These are phyloP conservation scores for Filobasidium floriforme DNA, from an alignment of 768 basidiomycete genomes.

Conservation along the genomic window DNA sequence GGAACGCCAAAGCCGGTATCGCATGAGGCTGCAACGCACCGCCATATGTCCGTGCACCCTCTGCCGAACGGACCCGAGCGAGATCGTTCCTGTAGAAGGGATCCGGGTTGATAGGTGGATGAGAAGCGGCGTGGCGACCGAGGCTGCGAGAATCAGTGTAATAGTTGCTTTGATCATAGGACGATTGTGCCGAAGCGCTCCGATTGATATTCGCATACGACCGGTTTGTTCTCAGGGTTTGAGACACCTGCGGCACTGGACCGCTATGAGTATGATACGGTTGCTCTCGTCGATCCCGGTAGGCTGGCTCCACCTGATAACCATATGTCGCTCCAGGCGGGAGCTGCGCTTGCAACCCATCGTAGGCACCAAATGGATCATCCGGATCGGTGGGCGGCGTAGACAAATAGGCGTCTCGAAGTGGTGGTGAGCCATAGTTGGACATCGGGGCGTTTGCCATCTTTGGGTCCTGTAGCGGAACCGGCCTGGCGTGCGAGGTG, in stretches of 20 bases:
- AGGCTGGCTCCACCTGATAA: conserved; percentile 1
- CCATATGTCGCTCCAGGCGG: conserved; percentile 5
- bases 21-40: background rate
- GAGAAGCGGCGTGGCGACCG: background rate
- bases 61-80: background rate
- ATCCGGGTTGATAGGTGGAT: background rate
- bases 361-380: conserved; percentile 2
- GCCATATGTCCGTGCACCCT: background rate
- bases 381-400: background rate
- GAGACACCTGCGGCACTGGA: background rate
- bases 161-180: background rate
- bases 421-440: background rate
- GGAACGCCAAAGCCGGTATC: conserved; percentile 10
- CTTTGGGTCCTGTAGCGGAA: background rate
- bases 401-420: background rate
- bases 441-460: background rate
- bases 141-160: background rate
- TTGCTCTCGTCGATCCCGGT: background rate
- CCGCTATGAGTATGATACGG: conserved; percentile 2
- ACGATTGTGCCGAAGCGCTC: background rate
- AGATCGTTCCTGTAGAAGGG: conserved; percentile 6
- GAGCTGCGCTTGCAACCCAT: background rate
- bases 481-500: background rate
- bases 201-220: conserved; percentile 3
- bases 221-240: background rate